Conservation (phyloP, 495 filamentous ascomycete genomes). For the Talaromyces liani region DNA sequence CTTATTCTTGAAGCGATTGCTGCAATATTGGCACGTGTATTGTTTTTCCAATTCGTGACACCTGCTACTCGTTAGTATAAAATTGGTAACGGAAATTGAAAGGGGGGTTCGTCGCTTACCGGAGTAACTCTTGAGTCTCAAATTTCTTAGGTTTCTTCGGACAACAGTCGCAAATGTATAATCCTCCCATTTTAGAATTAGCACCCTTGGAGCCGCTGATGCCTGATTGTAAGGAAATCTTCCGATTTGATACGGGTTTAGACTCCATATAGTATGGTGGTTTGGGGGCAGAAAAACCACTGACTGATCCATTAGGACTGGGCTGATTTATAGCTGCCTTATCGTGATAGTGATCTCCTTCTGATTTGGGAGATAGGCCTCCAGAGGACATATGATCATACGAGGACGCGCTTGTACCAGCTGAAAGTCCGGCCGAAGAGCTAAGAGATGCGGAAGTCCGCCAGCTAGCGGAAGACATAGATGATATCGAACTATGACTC, state of each 20-base stretch:
- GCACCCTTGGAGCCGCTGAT: conserved; percentile 22
- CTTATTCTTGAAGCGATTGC: conserved; percentile 98
- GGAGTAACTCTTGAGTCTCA: conserved; percentile 74
- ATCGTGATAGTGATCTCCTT: conserved; percentile 39
- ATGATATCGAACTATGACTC: conserved; percentile 63
- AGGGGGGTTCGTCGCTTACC: conserved; percentile 46
- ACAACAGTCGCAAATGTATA: conserved; percentile 92
- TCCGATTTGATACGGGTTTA: conserved; percentile 28
- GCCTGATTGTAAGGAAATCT: conserved; percentile 32
- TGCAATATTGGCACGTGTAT: conserved; percentile 85
- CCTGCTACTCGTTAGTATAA: conserved; percentile 24
- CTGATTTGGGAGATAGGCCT: conserved; percentile 58
- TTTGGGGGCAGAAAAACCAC: not conserved
- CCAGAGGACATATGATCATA: conserved; percentile 69
- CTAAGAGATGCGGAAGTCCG: conserved; percentile 61
- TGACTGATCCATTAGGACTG: conserved; percentile 39
- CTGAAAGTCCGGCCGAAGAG: conserved; percentile 55
- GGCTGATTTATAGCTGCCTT: conserved; percentile 44
- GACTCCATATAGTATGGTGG: not conserved
- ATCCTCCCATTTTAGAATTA: conserved; percentile 29
- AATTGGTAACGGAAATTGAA: not conserved
- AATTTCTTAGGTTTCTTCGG: conserved; percentile 99
- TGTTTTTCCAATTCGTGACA: conserved; percentile 93
- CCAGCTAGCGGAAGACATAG: conserved; percentile 59
- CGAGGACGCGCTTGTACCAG: conserved; percentile 61